Evolutionary conservation across 352 stramenopile species (phyloP), one percentile per base, ranked within the genome.

Genomic region (Phytophthora tubulina): DNA sequence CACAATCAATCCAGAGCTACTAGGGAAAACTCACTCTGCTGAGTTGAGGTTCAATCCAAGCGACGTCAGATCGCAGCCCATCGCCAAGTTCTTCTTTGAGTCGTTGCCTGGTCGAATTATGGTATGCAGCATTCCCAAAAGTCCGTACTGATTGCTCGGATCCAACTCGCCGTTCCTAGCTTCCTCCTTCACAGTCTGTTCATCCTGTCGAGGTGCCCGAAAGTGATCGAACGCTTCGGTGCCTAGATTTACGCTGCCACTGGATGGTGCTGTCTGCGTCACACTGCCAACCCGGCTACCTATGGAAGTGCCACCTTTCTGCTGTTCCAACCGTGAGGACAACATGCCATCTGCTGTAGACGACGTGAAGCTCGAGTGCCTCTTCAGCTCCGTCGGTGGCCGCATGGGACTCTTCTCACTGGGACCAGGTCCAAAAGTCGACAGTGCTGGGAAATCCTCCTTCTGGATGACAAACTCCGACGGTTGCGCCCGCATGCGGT

Each of bases 381-480:
- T 76, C 71, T 93, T 93, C 11, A 91, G 70, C 48, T 91, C 85
- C 41, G 78, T 61, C 32, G 73, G 54, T 14, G 67, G 52, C 42
- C 58, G 73, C 51, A 86, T 75, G 31, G 86, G 67, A 38, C 66
- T 76, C 71, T 92, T 92, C 38, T 92, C 87, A 60, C 60, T 84
- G 31, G 63, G 74, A 27, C 64, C 74, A 11, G 72, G 68, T 17
- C 70, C 73, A 70, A 96, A 92, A 4, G 88, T 83, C n/a, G 86
- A 94, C 3, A 96, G 76, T 21, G 88, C 88, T 10, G 88, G 88
- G 55, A 96, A 96, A 36, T 96, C 88, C 54, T 96, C 88, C 58
- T 96, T 96, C 68, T 96, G 88, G 56, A 96, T 94, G 33, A 91
- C 80, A 79, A 96, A 96, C 69, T 96, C 88, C 7, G 88, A 91